phyloP scores from a whole-genome alignment of 1,284 basidiomycete species.

The Ganoderma sinense region DNA sequence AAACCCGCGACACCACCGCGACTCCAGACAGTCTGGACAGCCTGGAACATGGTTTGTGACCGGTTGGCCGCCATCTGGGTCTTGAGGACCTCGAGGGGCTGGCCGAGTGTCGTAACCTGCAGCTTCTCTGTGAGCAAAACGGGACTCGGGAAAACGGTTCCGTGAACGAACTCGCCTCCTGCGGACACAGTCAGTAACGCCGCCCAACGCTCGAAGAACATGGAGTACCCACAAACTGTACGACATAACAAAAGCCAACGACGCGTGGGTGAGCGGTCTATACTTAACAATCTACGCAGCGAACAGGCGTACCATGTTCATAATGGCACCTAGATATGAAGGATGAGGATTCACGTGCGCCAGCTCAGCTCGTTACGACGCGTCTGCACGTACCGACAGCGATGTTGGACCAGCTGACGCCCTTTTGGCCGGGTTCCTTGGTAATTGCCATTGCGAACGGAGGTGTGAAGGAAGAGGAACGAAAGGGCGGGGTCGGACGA shows the following conservation, averaged over 20 bases:
- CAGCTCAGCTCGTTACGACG: constrained; percentile 31
- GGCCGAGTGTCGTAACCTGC: constrained; percentile 95
- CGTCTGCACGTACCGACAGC: constrained; percentile 80
- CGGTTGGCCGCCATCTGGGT: constrained; percentile 98
- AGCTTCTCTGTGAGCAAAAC: background rate
- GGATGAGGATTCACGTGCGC: constrained; percentile 31
- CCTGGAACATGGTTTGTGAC: constrained; percentile 89
- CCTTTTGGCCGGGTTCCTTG: constrained; percentile 90
- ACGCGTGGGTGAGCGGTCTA: constrained; percentile 25
- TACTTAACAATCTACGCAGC: constrained; percentile 4
- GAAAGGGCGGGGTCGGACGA: constrained; percentile 26
- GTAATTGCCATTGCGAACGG: constrained; percentile 71
- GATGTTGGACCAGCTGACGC: constrained; percentile 98
- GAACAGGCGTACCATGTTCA: constrained; percentile 84
- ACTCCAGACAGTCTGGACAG: constrained; percentile 88
- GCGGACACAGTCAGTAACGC: constrained; percentile 29
- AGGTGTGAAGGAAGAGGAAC: constrained; percentile 14
- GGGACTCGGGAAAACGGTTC: too few relatives aligned
- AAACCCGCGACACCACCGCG: constrained; percentile 92
- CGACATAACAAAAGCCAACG: constrained; percentile 11
- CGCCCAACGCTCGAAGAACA: background rate
- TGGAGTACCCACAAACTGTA: constrained; percentile 63
- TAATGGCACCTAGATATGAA: constrained; percentile 78
- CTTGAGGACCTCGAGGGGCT: constrained; percentile 98
- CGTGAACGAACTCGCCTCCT: constrained; percentile 54